phyloP scores from a whole-genome alignment of 768 basidiomycete genomes.

The Arthromyces matolae region DNA sequence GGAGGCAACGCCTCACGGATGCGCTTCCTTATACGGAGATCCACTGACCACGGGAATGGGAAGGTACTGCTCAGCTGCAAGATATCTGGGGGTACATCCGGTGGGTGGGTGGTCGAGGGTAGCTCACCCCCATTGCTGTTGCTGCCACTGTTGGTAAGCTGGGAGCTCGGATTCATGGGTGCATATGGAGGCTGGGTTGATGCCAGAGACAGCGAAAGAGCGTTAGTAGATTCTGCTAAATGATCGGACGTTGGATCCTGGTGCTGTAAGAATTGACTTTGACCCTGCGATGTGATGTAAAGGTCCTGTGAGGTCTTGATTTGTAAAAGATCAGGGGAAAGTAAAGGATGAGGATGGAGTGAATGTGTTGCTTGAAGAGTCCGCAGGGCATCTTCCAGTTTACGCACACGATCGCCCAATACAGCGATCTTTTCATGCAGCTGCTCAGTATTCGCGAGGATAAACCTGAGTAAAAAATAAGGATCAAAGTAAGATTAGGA shows the following conservation, averaged over 20 bases:
- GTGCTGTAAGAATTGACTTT: conserved; percentile 2
- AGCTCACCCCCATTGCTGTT: conserved; percentile 7
- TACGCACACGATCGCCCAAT: conserved; percentile 59
- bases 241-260: conserved; percentile 6
- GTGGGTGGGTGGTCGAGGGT: conserved; percentile 17
- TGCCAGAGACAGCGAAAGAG: conserved; percentile 6
- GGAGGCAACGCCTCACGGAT: conserved; percentile 64
- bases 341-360: conserved; percentile 48
- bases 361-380: conserved; percentile 38
- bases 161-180: conserved; percentile 1
- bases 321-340: conserved; percentile 53
- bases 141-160: neutral
- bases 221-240: conserved; percentile 9
- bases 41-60: conserved; percentile 65
- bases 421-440: conserved; percentile 60
- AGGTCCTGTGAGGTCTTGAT: conserved; percentile 69
- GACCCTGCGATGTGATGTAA: conserved; percentile 35
- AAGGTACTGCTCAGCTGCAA: conserved; percentile 63
- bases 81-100: conserved; percentile 44
- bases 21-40: conserved; percentile 58
- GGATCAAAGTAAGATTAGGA: conserved; percentile 9
- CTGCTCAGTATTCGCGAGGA: conserved; percentile 65
- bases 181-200: conserved; percentile 14
- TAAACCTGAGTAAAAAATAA: conserved; percentile 53
- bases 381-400: conserved; percentile 59